Evolutionary conservation across 2,329 filamentous ascomycete genomes (phyloP).

Genomic region (Colletotrichum limetticola): DNA sequence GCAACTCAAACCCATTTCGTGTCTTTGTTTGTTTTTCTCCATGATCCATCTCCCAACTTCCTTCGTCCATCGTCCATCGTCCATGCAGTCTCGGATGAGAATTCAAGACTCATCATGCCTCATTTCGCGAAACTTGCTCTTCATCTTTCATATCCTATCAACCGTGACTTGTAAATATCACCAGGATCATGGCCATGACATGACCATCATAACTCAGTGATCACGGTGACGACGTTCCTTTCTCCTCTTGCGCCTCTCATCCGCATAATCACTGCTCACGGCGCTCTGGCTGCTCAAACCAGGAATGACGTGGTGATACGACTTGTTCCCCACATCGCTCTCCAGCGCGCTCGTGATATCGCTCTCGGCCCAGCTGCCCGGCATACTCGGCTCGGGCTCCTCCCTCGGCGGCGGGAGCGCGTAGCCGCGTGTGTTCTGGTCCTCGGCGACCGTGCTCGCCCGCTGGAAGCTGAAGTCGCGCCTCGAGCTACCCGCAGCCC

Average conservation of each 20-base stretch:
- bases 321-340: slow-evolving; percentile 67
- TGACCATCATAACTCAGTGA: not conserved
- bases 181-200: not conserved
- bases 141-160: too few species aligned
- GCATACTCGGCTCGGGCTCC: slow-evolving; percentile 41
- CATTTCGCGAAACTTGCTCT: not conserved
- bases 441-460: slow-evolving; percentile 47
- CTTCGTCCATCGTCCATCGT: not conserved
- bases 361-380: slow-evolving; percentile 52
- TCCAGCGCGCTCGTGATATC: slow-evolving; percentile 47
- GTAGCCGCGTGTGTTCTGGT: slow-evolving; percentile 39
- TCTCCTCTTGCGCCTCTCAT: slow-evolving; percentile 56
- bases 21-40: not conserved
- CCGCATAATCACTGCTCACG: slow-evolving; percentile 50
- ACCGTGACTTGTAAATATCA: too few species aligned
- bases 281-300: slow-evolving; percentile 53
- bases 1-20: not conserved
- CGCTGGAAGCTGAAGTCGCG: slow-evolving; percentile 67
- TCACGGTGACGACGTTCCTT: slow-evolving; percentile 43
- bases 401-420: slow-evolving; percentile 35
- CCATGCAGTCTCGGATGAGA: not conserved
- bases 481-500: slow-evolving; percentile 46
- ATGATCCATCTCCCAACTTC: not conserved
- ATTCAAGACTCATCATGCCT: not conserved
- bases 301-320: slow-evolving; percentile 66